phyloP scores from a whole-genome alignment of 352 stramenopile species.

The Aphanomyces astaci region DNA sequence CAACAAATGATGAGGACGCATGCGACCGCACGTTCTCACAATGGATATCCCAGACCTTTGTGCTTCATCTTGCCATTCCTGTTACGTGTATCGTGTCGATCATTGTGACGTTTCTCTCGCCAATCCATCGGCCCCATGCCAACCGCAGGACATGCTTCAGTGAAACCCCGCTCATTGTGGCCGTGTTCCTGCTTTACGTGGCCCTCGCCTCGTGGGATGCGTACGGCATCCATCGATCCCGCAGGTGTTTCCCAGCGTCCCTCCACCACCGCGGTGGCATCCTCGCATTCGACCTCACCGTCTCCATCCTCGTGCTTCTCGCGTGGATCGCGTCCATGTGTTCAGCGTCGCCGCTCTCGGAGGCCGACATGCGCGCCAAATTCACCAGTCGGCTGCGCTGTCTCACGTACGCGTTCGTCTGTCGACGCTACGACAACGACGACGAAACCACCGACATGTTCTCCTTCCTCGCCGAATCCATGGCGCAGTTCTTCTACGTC shows the following conservation, averaged over 20 bases:
- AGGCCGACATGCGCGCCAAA: conserved; percentile 36
- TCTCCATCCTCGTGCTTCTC: conserved; percentile 32
- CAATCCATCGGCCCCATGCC: conserved; percentile 44
- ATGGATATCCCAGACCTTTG: conserved; percentile 37
- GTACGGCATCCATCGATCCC: not conserved
- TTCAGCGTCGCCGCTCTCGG: conserved; percentile 49
- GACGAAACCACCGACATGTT: conserved; percentile 58
- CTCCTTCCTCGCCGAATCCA: conserved; percentile 46
- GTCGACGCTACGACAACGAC: conserved; percentile 38
- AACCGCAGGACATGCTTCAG: conserved; percentile 28
- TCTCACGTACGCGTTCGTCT: conserved; percentile 48
- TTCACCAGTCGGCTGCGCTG: conserved; percentile 61
- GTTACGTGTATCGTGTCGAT: conserved; percentile 36
- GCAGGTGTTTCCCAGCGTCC: not conserved
- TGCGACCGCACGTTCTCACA: conserved; percentile 37
- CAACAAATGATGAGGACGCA: conserved; percentile 34
- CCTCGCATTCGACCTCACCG: not conserved
- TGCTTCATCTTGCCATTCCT: conserved; percentile 38
- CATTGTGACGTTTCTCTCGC: conserved; percentile 41
- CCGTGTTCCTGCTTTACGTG: not conserved
- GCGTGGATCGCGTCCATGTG: conserved; percentile 35
- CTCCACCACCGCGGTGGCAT: not conserved
- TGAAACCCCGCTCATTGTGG: conserved; percentile 18
- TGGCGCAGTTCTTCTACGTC: conserved; percentile 71
- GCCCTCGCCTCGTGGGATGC: not conserved